Evolutionary conservation across 352 stramenopile species (phyloP), one percentile per base, ranked within the genome.

Genomic region (Pythium monospermum): DNA sequence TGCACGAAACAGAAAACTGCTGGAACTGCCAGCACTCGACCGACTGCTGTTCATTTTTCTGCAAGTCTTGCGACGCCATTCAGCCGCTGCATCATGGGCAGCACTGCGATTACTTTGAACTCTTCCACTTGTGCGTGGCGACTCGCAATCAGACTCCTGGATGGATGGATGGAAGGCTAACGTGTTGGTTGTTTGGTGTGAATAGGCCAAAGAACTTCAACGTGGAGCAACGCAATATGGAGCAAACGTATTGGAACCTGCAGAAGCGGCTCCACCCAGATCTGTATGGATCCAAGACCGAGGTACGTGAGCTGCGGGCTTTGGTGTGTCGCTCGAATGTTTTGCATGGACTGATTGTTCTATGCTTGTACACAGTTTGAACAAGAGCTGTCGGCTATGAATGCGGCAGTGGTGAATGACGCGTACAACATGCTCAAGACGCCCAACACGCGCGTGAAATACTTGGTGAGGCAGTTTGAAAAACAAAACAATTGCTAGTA

Each of bases 391-490:
- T 91, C 83, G 26, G 68, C 82, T 0, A 71, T 76, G 49, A 94
- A 94, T 45, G 76, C 80, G 6, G 78, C 83, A 0, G 68, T 94
- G 12, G 72, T 94, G 38, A 94, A 94, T 37, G 77, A 88, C 57
- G 83, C 83, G 6, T 94, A 94, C 71, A 89, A 88, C 44, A 87
- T 90, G 68, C 71, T 94, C 42, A 94, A 94, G 64, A 83, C 66
- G n/a, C 83, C 83, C 16, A 91, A 84, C 56, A 91, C 65, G 16
- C 83, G 83, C 37, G 79, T 87, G 53, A 90, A 94, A 56, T 91
- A 91, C 40, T 64, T 94, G 57, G 83, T 94, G 49, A 25, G 69
- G 4, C 6, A 18, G 5, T 33, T 16, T 61, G 6, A n/a, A n/a
- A n/a, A n/a, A n/a, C n/a, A n/a, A n/a, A n/a, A n/a, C n/a, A n/a